These are phyloP conservation scores for Ceratocystis eucalypticola DNA, from an alignment of 2,329 filamentous ascomycete genomes.

Conservation along the genomic window DNA sequence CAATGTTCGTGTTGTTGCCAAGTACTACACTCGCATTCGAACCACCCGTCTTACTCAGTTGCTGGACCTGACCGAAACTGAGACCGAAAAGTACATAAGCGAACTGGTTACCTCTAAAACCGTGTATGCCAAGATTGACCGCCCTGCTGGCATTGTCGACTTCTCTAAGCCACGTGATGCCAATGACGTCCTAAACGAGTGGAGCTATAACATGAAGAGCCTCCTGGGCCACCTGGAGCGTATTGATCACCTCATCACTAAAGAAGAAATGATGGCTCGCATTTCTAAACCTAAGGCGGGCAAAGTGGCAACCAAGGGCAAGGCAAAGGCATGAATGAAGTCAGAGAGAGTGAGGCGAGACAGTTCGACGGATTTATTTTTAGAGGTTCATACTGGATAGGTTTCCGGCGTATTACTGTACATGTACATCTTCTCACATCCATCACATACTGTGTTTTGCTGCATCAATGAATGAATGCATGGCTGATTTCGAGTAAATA, in stretches of 20 bases:
- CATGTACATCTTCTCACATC: constrained; percentile 26
- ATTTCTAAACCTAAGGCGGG: constrained; percentile 37
- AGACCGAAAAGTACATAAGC: constrained; percentile 98
- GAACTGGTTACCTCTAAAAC: constrained; percentile 96
- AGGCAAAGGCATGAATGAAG: constrained; percentile 23
- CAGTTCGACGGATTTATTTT: constrained; percentile 12
- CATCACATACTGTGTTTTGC: constrained; percentile 1
- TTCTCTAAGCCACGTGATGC: constrained; percentile 92
- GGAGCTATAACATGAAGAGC: constrained; percentile 97
- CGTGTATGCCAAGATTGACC: constrained; percentile 93
- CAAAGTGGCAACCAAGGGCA: constrained; percentile 27
- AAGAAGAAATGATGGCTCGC: constrained; percentile 99
- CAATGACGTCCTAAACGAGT: constrained; percentile 94
- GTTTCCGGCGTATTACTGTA: constrained; percentile 24
- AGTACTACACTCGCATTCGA: constrained; percentile 96
- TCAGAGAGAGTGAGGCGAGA: background rate
- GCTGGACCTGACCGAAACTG: constrained; percentile 81
- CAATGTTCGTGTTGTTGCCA: constrained; percentile 92
- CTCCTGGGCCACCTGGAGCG: constrained; percentile 71
- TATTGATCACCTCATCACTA: constrained; percentile 96
- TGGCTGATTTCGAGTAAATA: background rate
- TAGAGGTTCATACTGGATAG: constrained; percentile 24
- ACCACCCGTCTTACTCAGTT: constrained; percentile 82
- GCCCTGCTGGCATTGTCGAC: constrained; percentile 79
- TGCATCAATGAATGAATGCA: background rate